A percentile compares a stretch with the other conserved stretches of the same genome.
These are phyloP conservation scores for Stagonosporopsis cucurbitacearum DNA, from an alignment of 2,329 filamentous ascomycete genomes.

Conservation along the genomic window DNA sequence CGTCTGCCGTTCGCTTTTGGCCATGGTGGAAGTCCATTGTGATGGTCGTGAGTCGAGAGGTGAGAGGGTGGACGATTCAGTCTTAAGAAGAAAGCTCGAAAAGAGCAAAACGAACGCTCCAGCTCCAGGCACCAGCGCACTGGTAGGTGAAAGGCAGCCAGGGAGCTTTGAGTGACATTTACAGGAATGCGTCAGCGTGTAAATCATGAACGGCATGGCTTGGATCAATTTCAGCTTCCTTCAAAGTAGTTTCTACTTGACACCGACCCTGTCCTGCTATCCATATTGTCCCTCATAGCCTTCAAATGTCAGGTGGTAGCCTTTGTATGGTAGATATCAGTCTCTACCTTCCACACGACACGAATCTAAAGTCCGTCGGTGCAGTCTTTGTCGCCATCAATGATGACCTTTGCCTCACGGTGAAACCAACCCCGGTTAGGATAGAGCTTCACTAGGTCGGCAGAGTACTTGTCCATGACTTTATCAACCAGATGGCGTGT, in stretches of 20 bases:
- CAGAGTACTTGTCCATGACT: slow-evolving; percentile 1
- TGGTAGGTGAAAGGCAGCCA: slow-evolving; percentile 3
- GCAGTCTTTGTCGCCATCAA: background rate
- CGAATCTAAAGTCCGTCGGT: background rate
- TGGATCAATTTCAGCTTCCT: too few relatives aligned
- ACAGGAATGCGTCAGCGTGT: too few relatives aligned
- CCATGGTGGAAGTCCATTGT: slow-evolving; percentile 14
- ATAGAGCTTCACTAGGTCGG: background rate
- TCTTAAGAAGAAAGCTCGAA: background rate
- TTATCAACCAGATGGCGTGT: background rate
- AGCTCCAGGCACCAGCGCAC: background rate
- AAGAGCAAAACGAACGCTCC: background rate
- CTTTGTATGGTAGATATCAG: too few relatives aligned
- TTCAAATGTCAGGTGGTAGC: background rate
- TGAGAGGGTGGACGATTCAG: background rate
- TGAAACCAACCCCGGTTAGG: background rate
- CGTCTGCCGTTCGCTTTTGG: slow-evolving; percentile 33
- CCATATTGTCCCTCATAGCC: background rate
- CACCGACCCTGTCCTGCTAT: background rate
- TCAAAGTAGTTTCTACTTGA: too few relatives aligned
- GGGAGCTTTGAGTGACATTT: background rate
- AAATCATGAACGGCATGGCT: too few relatives aligned
- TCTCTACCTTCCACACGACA: too few relatives aligned
- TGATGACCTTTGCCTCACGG: slow-evolving; percentile 1
- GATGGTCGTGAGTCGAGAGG: background rate